Evolutionary conservation across 1,284 basidiomycete species (phyloP).

Genomic region (Athelia psychrophila): DNA sequence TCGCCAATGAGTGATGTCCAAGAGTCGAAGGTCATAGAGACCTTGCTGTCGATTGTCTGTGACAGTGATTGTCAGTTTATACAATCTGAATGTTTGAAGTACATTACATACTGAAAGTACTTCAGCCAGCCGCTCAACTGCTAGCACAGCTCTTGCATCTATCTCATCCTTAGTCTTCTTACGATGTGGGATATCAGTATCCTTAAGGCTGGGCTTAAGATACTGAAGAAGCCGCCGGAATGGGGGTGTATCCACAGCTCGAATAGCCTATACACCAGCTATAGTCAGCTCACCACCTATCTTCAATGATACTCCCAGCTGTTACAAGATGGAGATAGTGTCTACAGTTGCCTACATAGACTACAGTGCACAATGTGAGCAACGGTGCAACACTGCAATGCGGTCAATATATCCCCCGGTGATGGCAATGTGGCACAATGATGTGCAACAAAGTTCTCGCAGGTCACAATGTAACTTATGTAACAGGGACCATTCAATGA

Average conservation of each 20-base stretch:
- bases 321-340: too few relatives aligned
- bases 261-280: slow-evolving; percentile 13
- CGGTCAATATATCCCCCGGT: neutral
- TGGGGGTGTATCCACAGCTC: slow-evolving; percentile 9
- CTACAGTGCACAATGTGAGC: too few relatives aligned
- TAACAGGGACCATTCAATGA: neutral
- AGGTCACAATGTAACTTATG: neutral
- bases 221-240: slow-evolving; percentile 14
- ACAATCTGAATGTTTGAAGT: too few relatives aligned
- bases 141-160: too few relatives aligned
- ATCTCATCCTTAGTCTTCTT: slow-evolving; percentile 12
- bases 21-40: slow-evolving; percentile 23
- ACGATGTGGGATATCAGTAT: slow-evolving; percentile 14
- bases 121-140: too few relatives aligned
- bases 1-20: slow-evolving; percentile 21
- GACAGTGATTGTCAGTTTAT: slow-evolving; percentile 6
- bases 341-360: neutral
- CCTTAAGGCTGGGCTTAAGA: slow-evolving; percentile 8
- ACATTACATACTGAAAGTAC: too few relatives aligned
- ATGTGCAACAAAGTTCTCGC: neutral
- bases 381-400: neutral
- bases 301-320: too few relatives aligned
- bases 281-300: neutral
- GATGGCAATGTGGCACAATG: neutral
- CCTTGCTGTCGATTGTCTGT: slow-evolving; percentile 11